Percentiles rank a stretch among this genome's conserved stretches.
Conservation (phyloP, 768 basidiomycete species). For the Tremella mesenterica region DNA sequence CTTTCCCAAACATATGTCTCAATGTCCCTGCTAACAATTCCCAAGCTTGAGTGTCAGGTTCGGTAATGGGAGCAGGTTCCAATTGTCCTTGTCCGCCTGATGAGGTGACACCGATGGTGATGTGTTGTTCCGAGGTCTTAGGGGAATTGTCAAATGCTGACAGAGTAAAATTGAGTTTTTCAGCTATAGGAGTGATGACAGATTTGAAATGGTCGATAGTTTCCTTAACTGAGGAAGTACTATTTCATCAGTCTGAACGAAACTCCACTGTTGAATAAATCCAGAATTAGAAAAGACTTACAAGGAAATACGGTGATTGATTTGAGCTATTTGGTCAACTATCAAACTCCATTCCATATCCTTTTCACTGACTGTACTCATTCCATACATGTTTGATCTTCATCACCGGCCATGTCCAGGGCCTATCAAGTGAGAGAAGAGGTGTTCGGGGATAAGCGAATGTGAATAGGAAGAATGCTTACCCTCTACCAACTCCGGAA, state of each 20-base stretch:
- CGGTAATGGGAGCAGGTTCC: constrained; percentile 41
- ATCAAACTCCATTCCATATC: too few relatives aligned
- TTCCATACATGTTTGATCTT: too few relatives aligned
- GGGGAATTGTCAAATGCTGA: constrained; percentile 18
- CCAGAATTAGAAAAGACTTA: constrained; percentile 8
- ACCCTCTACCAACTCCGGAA: constrained; percentile 54
- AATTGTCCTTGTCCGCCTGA: constrained; percentile 7
- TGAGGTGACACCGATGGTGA: constrained; percentile 17
- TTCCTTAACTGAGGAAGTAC: constrained; percentile 41
- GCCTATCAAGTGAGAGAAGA: too few relatives aligned
- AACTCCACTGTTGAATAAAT: not conserved
- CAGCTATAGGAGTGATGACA: constrained; percentile 32
- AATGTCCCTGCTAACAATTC: constrained; percentile 42
- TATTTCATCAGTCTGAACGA: constrained; percentile 3
- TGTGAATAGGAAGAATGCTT: constrained; percentile 1
- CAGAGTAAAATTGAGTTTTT: constrained; percentile 33
- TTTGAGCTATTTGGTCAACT: constrained; percentile 21
- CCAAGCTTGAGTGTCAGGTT: constrained; percentile 22
- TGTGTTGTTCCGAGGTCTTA: constrained; percentile 20
- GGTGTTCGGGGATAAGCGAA: too few relatives aligned
- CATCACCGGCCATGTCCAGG: too few relatives aligned
- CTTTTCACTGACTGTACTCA: too few relatives aligned
- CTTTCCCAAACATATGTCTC: constrained; percentile 38
- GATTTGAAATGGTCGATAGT: constrained; percentile 29
- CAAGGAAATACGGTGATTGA: constrained; percentile 45